A percentile compares a stretch with the other conserved stretches of the same genome.
These are phyloP conservation scores for Annulohypoxylon nitens DNA, from an alignment of 495 filamentous ascomycete genomes.

Conservation along the genomic window DNA sequence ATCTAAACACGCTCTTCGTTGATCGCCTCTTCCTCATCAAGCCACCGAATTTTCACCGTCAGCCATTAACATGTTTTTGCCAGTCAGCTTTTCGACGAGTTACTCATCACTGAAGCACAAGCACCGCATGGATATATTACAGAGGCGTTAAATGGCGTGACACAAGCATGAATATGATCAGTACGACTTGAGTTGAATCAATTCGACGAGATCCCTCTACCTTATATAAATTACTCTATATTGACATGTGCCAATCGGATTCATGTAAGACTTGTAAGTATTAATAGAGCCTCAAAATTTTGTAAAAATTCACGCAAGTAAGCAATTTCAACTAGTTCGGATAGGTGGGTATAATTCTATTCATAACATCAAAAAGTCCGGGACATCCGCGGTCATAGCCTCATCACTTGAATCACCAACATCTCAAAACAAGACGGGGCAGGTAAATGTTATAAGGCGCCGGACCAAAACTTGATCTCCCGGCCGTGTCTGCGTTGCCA, in stretches of 20 bases:
- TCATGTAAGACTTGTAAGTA: no score
- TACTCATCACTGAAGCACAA: not conserved
- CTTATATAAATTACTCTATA: not conserved
- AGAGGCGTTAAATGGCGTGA: not conserved
- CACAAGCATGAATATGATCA: not conserved
- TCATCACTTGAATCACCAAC: conserved; percentile 2
- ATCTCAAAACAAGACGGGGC: not conserved
- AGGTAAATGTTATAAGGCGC: conserved; percentile 34
- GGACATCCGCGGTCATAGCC: not conserved
- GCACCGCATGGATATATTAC: not conserved
- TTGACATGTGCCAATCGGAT: not conserved
- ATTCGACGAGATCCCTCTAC: not conserved
- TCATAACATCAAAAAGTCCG: not conserved
- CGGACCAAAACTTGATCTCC: conserved; percentile 60
- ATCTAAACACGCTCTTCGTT: conserved; percentile 18
- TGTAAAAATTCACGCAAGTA: not conserved
- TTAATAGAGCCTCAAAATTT: not conserved
- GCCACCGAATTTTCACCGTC: not conserved
- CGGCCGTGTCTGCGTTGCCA: conserved; percentile 53
- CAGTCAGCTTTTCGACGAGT: not conserved
- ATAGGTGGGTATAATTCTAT: not conserved
- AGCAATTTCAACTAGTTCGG: no score
- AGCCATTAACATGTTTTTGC: not conserved
- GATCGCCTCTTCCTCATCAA: conserved; percentile 14
- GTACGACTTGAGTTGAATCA: not conserved